Conservation (phyloP, 352 stramenopile genomes). For the Globisporangium takayamanum region DNA sequence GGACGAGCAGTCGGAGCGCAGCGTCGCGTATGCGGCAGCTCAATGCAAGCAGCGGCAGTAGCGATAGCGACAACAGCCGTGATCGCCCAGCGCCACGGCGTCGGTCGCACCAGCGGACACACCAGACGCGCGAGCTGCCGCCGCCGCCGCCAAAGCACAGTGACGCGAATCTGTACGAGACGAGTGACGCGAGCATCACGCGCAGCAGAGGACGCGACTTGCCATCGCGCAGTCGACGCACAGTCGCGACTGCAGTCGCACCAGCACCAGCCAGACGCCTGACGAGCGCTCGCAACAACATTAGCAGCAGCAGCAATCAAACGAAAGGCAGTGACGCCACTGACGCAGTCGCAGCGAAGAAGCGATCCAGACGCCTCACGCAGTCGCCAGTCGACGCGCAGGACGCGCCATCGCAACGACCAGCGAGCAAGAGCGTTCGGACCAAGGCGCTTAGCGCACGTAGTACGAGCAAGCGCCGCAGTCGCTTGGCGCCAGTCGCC, state of each 20-base stretch:
- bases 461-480: not conserved
- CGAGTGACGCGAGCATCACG: constrained; percentile 12
- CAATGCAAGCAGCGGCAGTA: not conserved
- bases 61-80: not conserved
- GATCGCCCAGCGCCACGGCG: not conserved
- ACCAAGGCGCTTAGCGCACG: constrained; percentile 1
- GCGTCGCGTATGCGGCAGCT: not conserved
- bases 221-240: not conserved
- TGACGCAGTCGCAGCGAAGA: constrained; percentile 14
- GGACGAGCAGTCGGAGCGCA: not conserved
- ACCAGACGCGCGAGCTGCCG: not conserved
- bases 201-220: constrained; percentile 4
- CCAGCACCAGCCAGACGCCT: not conserved
- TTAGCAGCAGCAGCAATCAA: too few species aligned
- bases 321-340: not conserved
- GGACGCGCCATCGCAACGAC: not conserved
- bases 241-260: not conserved
- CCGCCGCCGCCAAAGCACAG: not conserved
- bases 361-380: constrained; percentile 18
- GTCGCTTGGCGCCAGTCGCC: not conserved
- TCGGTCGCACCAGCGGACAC: not conserved
- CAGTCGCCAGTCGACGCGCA: not conserved
- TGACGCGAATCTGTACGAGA: constrained; percentile 11
- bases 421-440: constrained; percentile 3
- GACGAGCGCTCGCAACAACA: not conserved